Evolutionary conservation across 164 flowering plant genomes (phyloP).

Genomic region (Macadamia tetraphylla): DNA sequence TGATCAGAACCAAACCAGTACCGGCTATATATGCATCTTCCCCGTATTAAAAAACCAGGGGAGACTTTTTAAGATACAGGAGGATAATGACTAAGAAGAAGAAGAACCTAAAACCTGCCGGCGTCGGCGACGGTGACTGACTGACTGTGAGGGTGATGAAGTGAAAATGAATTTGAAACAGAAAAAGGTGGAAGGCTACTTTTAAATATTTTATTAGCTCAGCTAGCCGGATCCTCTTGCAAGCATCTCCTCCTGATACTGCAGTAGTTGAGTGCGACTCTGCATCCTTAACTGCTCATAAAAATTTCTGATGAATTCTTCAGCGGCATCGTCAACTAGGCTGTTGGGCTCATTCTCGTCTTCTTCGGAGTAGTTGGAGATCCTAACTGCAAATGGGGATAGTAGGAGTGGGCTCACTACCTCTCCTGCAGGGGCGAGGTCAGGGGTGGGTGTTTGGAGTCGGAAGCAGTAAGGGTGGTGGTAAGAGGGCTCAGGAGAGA

Average conservation of each 20-base stretch:
- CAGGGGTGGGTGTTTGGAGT: conserved; percentile 11
- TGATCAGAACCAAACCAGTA: too few species aligned
- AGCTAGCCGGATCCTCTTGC: conserved; percentile 12
- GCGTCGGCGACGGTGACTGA: too few species aligned
- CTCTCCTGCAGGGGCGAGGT: conserved; percentile 9
- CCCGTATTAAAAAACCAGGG: too few species aligned
- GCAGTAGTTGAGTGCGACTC: conserved; percentile 34
- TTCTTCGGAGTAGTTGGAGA: conserved; percentile 36
- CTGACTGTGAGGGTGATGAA: too few species aligned
- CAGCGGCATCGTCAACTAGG: conserved; percentile 44
- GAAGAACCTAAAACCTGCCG: too few species aligned
- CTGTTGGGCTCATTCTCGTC: conserved; percentile 4
- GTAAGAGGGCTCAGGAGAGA: too few species aligned
- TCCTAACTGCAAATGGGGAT: conserved; percentile 33
- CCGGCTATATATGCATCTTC: too few species aligned
- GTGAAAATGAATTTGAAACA: too few species aligned
- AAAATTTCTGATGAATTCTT: conserved; percentile 50
- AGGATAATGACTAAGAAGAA: too few species aligned
- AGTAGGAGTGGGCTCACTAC: conserved; percentile 21
- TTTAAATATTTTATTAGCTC: too few species aligned
- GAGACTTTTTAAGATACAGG: too few species aligned
- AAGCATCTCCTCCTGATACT: conserved; percentile 32
- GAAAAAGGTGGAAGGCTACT: too few species aligned
- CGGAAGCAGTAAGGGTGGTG: conserved; percentile 16
- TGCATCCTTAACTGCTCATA: conserved; percentile 49